Conservation (phyloP, 305 asterid species). For the Euphrasia arctica region DNA sequence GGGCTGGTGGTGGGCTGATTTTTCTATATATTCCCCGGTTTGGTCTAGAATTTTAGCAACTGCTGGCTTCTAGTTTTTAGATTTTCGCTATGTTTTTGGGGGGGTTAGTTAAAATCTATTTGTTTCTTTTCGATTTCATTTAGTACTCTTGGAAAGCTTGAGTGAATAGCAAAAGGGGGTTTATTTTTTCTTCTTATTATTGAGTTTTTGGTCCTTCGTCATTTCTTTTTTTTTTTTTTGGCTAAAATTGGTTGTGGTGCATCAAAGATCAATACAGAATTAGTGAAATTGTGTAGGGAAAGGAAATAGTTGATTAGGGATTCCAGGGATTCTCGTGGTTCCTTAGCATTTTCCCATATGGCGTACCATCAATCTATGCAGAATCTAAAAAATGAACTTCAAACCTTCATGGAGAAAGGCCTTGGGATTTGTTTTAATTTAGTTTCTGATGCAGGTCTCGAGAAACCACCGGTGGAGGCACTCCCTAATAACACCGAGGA, state of each 20-base stretch:
- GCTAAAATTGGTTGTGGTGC: neutral
- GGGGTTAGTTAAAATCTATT: neutral
- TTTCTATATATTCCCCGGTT: neutral
- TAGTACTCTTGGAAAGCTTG: neutral
- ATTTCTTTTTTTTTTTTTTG: neutral
- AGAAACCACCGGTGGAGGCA: too few species aligned
- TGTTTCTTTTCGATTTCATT: neutral
- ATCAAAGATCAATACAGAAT: neutral
- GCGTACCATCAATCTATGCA: conserved; percentile 15
- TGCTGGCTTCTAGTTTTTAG: neutral
- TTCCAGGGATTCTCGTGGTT: conserved; percentile 22
- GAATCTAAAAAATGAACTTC: conserved; percentile 17
- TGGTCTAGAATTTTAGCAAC: neutral
- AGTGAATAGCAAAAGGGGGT: neutral
- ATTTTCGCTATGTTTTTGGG: neutral
- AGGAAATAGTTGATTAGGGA: conserved; percentile 21
- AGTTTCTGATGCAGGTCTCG: too few species aligned
- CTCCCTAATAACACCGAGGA: too few species aligned
- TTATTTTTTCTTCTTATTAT: neutral
- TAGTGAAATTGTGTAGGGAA: conserved; percentile 19
- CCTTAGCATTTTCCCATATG: conserved; percentile 20
- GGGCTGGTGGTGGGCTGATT: neutral
- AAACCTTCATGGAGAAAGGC: conserved; percentile 13
- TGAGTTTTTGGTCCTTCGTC: neutral
- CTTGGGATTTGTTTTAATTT: neutral